Evolutionary conservation across 306 rosid genomes (phyloP).

Genomic region (Pyrus communis): DNA sequence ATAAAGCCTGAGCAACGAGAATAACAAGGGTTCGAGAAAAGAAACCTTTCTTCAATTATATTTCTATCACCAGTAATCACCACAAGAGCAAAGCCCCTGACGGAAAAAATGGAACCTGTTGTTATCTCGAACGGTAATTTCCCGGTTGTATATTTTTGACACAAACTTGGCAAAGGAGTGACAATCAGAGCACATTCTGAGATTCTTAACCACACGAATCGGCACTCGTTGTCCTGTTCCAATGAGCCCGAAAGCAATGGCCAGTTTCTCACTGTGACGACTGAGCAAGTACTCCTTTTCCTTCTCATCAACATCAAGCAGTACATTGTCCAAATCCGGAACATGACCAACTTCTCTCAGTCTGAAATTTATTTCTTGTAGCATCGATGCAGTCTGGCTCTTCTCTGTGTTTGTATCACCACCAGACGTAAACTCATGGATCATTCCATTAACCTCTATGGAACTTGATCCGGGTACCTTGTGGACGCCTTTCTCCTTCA

Average conservation of each 20-base stretch:
- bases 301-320: conserved; percentile 58
- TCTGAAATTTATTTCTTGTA: conserved; percentile 49
- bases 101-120: conserved; percentile 61
- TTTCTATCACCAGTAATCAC: conserved; percentile 55
- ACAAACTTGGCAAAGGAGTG: conserved; percentile 62
- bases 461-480: conserved; percentile 67
- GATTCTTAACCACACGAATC: conserved; percentile 53
- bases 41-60: not conserved
- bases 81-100: conserved; percentile 61
- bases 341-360: conserved; percentile 50
- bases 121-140: conserved; percentile 55
- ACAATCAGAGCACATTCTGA: conserved; percentile 72
- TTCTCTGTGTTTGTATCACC: conserved; percentile 48
- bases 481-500: conserved; percentile 56
- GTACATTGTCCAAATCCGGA: conserved; percentile 67
- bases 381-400: conserved; percentile 41
- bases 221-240: conserved; percentile 35
- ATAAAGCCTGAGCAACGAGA: no score
- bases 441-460: conserved; percentile 44
- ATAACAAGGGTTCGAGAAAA: no score
- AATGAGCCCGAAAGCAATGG: conserved; percentile 68
- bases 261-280: conserved; percentile 71
- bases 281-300: conserved; percentile 60
- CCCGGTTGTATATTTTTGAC: conserved; percentile 49
- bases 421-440: conserved; percentile 65